A percentile compares a stretch with the other conserved stretches of the same genome.
phyloP scores from a whole-genome alignment of 2,329 filamentous ascomycete species.

The Cladosporium sp. region DNA sequence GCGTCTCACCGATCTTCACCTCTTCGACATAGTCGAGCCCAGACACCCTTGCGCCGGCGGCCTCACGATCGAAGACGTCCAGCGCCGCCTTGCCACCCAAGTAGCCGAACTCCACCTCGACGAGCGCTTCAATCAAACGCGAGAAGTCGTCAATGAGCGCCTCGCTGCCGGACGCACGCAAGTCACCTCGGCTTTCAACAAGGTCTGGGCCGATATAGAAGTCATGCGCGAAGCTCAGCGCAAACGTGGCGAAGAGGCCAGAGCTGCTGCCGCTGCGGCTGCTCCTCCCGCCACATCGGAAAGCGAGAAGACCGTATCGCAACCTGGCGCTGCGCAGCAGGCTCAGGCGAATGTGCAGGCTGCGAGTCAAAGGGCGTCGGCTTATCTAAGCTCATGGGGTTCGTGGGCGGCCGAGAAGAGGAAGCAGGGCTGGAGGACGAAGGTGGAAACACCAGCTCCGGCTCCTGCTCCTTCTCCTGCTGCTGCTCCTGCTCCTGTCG shows the following conservation, averaged over 20 bases:
- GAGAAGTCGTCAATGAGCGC: conserved; percentile 82
- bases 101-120: conserved; percentile 92
- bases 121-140: conserved; percentile 77
- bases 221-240: conserved; percentile 69
- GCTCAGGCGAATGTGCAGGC: conserved; percentile 53
- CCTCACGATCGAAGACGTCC: conserved; percentile 89
- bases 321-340: conserved; percentile 29
- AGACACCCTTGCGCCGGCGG: conserved; percentile 90
- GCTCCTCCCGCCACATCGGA: conserved; percentile 14
- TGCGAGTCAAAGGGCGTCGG: conserved; percentile 52
- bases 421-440: conserved; percentile 45
- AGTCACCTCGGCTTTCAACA: conserved; percentile 81
- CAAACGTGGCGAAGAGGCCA: conserved; percentile 56
- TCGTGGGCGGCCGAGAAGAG: conserved; percentile 70
- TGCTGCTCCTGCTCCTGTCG: not conserved
- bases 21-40: conserved; percentile 93
- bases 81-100: conserved; percentile 82
- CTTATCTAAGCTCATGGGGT: conserved; percentile 62
- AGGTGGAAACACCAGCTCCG: conserved; percentile 2
- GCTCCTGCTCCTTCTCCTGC: not conserved
- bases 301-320: conserved; percentile 16
- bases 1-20: conserved; percentile 65
- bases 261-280: conserved; percentile 33
- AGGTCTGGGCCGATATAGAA: conserved; percentile 87
- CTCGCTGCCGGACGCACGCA: conserved; percentile 84